phyloP scores from a whole-genome alignment of 306 rosid genomes.

The Cicer yamashitae region DNA sequence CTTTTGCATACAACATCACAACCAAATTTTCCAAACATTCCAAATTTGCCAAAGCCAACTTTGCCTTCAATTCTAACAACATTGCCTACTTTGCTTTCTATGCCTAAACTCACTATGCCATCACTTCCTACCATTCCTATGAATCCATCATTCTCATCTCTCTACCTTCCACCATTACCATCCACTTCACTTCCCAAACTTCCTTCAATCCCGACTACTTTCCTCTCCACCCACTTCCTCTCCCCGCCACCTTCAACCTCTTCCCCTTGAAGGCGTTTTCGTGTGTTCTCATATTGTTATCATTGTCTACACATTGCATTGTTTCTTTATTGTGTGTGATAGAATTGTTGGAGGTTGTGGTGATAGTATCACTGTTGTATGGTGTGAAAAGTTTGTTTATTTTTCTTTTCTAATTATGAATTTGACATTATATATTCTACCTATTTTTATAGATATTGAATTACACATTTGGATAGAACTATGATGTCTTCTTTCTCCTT shows the following conservation, averaged over 20 bases:
- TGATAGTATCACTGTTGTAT: slow-evolving; percentile 12
- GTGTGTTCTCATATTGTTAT: background rate
- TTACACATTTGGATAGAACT: background rate
- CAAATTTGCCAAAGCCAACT: slow-evolving; percentile 9
- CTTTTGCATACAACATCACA: slow-evolving; percentile 45
- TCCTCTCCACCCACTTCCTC: background rate
- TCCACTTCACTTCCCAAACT: background rate
- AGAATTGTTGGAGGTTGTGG: background rate
- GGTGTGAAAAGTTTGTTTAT: slow-evolving; percentile 1
- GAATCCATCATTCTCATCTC: background rate
- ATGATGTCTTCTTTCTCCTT: background rate
- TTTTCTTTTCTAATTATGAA: slow-evolving; percentile 14
- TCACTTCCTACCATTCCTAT: slow-evolving; percentile 18
- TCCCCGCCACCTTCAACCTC: background rate
- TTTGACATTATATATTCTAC: slow-evolving; percentile 6
- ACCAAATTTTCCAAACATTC: slow-evolving; percentile 13
- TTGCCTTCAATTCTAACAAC: slow-evolving; percentile 4
- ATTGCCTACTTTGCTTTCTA: background rate
- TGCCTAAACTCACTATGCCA: slow-evolving; percentile 15
- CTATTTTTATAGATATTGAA: background rate
- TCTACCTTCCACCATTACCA: slow-evolving; percentile 3
- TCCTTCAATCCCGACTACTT: slow-evolving; percentile 8
- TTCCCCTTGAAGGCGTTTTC: background rate
- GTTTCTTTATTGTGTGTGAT: background rate
- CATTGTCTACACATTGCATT: background rate